Percentiles rank a stretch among this genome's conserved stretches.
These are phyloP conservation scores for Chlorophyllum brunneum DNA, from an alignment of 768 basidiomycete genomes.

Conservation along the genomic window DNA sequence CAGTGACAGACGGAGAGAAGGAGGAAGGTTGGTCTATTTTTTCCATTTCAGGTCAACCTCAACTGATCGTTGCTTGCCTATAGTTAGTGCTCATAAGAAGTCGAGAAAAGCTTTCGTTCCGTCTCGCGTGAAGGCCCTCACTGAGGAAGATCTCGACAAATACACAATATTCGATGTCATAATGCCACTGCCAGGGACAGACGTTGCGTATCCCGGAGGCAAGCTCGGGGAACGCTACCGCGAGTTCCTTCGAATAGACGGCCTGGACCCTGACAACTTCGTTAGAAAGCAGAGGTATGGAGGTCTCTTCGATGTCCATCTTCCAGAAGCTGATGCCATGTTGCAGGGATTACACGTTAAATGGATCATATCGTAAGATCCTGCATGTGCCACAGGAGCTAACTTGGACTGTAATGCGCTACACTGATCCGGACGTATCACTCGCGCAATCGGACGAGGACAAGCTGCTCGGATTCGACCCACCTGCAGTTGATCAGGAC, in stretches of 20 bases:
- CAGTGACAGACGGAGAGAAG: slow-evolving; percentile 29
- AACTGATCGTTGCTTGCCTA: slow-evolving; percentile 11
- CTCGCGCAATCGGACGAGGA: slow-evolving; percentile 97
- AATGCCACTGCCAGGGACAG: slow-evolving; percentile 95
- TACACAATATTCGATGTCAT: slow-evolving; percentile 93
- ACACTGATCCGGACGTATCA: slow-evolving; percentile 90
- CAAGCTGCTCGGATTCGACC: slow-evolving; percentile 75
- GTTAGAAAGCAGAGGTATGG: slow-evolving; percentile 83
- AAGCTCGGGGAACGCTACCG: slow-evolving; percentile 81
- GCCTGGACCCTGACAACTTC: slow-evolving; percentile 87
- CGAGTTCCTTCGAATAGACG: slow-evolving; percentile 80
- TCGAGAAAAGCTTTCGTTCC: slow-evolving; percentile 57
- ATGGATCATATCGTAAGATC: slow-evolving; percentile 91
- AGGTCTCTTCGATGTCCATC: neutral
- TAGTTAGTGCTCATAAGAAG: slow-evolving; percentile 28
- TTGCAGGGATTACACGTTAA: slow-evolving; percentile 83
- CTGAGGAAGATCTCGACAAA: slow-evolving; percentile 70
- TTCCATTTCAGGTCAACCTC: neutral
- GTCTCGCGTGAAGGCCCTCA: slow-evolving; percentile 73
- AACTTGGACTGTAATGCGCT: slow-evolving; percentile 78
- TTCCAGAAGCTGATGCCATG: slow-evolving; percentile 6
- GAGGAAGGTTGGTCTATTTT: slow-evolving; percentile 27
- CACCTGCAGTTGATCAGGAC: slow-evolving; percentile 59
- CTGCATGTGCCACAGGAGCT: slow-evolving; percentile 80
- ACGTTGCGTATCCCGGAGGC: slow-evolving; percentile 90